Base-by-base conservation (phyloP, 257 asterid species). In the Linaria vulgaris region DNA sequence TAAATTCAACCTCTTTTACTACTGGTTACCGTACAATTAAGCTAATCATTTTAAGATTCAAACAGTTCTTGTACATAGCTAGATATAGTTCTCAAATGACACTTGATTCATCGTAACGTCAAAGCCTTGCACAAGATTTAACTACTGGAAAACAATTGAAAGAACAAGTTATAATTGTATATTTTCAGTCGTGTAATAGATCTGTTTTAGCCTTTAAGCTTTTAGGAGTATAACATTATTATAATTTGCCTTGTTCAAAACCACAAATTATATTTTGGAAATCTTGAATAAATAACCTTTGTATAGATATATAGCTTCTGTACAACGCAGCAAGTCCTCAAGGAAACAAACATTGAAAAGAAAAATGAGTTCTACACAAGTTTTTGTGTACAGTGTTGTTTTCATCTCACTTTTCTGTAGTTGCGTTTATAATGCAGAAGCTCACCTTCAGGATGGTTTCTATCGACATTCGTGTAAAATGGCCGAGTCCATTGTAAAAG, bases 371-470 rank as follows among this genome's bases (percentile, higher is more conserved):
- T 58, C 22, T 19, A 69, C 60, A 49, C 63, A 61, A 27, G 47
- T 64, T 25, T 54, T 31, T 14, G n/a, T 50, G 14, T 53, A 5
- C 16, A 50, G 56, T 20, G 16, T 71, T 45, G 20, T 49, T 43
- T 44, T 68, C 47, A 12, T 70, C 46, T 47, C 69, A 38, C 6
- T 74, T 41, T 20, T 73, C 8, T 67, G 70, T 61, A 63, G 47
- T 14, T 76, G 3, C 55, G 61, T 30, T 67, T 46, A 30, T 19
- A 20, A 46, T 37, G 70, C 79, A 20, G 63, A 71, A 39, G 86
- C 86, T 65, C 82, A 80, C 69, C 91, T 88, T 69, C 73, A 57
- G 37, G 80, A 70, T 4, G 94, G 96, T 16, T 88, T 80, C 62
- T 85, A 90, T 57, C 71, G 41, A 3, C 17, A 55, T 3, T 72